Conservation (phyloP, 208 protist genomes). For the Trypanosoma platydactyli region DNA sequence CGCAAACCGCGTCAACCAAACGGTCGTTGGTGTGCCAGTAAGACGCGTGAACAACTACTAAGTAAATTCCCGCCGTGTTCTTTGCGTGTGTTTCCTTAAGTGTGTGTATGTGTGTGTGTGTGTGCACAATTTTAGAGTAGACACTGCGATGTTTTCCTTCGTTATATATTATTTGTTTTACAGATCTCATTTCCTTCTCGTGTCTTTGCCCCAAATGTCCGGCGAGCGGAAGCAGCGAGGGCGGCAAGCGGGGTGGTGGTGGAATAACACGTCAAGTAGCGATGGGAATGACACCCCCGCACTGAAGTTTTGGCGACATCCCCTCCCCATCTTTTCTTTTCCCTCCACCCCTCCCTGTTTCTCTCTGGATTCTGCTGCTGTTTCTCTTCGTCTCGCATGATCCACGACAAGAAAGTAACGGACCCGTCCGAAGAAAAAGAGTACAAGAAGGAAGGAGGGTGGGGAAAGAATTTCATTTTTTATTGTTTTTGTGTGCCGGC, state of each 20-base stretch:
- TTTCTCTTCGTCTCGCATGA: neutral
- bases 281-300: too few relatives aligned
- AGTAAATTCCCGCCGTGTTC: neutral
- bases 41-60: slow-evolving; percentile 73
- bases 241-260: too few relatives aligned
- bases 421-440: neutral
- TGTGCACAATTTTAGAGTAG: neutral
- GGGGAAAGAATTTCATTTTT: neutral
- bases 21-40: slow-evolving; percentile 76
- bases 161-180: slow-evolving; percentile 2
- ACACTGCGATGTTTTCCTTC: neutral
- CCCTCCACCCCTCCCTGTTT: too few relatives aligned
- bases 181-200: neutral
- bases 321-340: too few relatives aligned
- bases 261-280: too few relatives aligned
- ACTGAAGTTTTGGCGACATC: too few relatives aligned
- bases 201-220: slow-evolving; percentile 8
- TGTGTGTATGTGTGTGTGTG: neutral
- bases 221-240: too few relatives aligned
- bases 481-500: too few relatives aligned
- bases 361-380: too few relatives aligned
- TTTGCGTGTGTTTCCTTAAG: neutral
- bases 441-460: neutral
- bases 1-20: slow-evolving; percentile 89
- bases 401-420: neutral